Conservation (phyloP, 805 yeast genomes). For the Candida anglica region DNA sequence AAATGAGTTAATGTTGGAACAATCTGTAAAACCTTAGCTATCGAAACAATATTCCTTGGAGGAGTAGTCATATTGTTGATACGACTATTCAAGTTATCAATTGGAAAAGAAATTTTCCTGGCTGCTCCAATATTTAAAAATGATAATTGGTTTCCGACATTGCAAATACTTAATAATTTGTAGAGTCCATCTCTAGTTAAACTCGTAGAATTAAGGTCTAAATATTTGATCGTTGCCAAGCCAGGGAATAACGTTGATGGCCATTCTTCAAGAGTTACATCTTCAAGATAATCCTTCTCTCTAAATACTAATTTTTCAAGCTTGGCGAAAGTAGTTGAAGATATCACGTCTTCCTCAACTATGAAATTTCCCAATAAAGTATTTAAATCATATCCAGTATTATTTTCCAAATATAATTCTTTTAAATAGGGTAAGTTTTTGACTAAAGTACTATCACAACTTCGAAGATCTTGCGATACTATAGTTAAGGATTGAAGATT, state of each 20-base stretch:
- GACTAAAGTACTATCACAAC: slow-evolving; percentile 9
- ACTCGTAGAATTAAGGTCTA: slow-evolving; percentile 40
- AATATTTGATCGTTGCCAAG: slow-evolving; percentile 15
- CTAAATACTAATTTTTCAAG: slow-evolving; percentile 26
- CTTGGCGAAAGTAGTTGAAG: slow-evolving; percentile 11
- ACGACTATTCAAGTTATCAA: slow-evolving; percentile 12
- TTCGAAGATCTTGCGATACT: slow-evolving; percentile 26
- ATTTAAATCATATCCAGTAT: slow-evolving; percentile 21
- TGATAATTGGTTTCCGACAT: slow-evolving; percentile 24
- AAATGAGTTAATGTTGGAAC: slow-evolving; percentile 18
- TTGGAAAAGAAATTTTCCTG: slow-evolving; percentile 24
- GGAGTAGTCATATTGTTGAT: background rate
- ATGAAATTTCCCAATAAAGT: slow-evolving; percentile 10
- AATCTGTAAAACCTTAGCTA: slow-evolving; percentile 14
- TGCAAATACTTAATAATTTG: slow-evolving; percentile 30
- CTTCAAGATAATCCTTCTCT: slow-evolving; percentile 22
- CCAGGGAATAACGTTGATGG: too few species aligned
- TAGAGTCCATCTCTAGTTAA: slow-evolving; percentile 38
- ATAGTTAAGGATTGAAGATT: slow-evolving; percentile 20
- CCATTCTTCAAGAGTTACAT: too few species aligned
- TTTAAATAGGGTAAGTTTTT: slow-evolving; percentile 12
- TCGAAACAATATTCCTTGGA: slow-evolving; percentile 1
- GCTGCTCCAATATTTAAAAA: slow-evolving; percentile 32
- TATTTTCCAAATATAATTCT: slow-evolving; percentile 29
- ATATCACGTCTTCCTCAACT: too few species aligned